These are phyloP conservation scores for Globisporangium nagaii DNA, from an alignment of 352 stramenopile species.

Conservation along the genomic window DNA sequence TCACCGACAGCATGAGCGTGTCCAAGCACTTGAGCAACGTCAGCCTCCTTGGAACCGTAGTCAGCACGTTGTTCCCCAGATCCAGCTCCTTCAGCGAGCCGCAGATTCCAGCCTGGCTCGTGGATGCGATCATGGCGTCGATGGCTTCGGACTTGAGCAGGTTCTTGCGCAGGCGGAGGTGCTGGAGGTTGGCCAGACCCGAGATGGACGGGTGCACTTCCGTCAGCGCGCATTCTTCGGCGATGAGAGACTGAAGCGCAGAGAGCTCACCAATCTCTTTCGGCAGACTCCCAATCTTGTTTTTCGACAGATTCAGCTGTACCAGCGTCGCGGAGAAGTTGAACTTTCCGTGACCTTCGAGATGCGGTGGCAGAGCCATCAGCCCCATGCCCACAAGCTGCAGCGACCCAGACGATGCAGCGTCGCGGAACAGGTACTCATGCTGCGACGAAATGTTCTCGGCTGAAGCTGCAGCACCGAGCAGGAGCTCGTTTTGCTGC, in stretches of 20 bases:
- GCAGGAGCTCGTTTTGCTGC: conserved; percentile 26
- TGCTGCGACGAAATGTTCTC: conserved; percentile 20
- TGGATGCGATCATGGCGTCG: conserved; percentile 29
- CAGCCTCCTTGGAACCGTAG: conserved; percentile 33
- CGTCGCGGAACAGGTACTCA: conserved; percentile 68
- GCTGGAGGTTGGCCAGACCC: conserved; percentile 45
- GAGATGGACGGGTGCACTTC: conserved; percentile 43
- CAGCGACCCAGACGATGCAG: conserved; percentile 42
- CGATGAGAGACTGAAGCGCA: conserved; percentile 58
- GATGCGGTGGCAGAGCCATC: conserved; percentile 28
- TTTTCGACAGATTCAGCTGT: conserved; percentile 71
- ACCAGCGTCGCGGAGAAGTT: conserved; percentile 44
- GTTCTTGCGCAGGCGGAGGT: conserved; percentile 72
- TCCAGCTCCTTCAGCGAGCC: conserved; percentile 64
- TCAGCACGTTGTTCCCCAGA: conserved; percentile 64
- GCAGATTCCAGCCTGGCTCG: conserved; percentile 22
- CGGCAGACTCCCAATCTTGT: conserved; percentile 39
- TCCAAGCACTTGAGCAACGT: conserved; percentile 45
- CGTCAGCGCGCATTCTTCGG: conserved; percentile 63
- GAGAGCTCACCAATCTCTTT: conserved; percentile 42
- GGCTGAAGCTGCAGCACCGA: conserved; percentile 4
- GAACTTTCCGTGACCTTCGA: conserved; percentile 40
- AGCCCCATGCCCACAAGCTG: conserved; percentile 58
- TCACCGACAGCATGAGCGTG: conserved; percentile 67
- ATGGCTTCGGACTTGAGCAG: conserved; percentile 48